These are phyloP conservation scores for Setomelanomma holmii DNA, from an alignment of 2,329 filamentous ascomycete species.

Conservation along the genomic window DNA sequence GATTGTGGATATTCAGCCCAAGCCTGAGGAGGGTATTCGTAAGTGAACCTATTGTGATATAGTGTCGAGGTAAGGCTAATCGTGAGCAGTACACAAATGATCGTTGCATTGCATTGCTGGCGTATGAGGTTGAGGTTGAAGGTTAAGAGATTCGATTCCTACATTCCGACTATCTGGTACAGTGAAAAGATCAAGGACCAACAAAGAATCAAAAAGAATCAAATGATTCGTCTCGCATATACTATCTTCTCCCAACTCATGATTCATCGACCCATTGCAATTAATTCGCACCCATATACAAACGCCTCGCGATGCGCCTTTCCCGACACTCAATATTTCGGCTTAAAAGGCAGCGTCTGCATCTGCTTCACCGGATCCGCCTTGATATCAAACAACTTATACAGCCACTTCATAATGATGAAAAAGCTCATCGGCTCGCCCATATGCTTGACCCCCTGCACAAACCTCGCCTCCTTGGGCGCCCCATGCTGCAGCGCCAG, in stretches of 20 bases:
- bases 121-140: slow-evolving; percentile 7
- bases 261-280: no score
- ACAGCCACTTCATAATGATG: slow-evolving; percentile 58
- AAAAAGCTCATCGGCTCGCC: slow-evolving; percentile 59
- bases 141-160: no score
- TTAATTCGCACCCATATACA: no score
- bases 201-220: no score
- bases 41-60: slow-evolving; percentile 12
- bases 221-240: no score
- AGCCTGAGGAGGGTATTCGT: slow-evolving; percentile 66
- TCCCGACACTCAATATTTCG: slow-evolving; percentile 53
- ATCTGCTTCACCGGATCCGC: slow-evolving; percentile 53
- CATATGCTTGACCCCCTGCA: slow-evolving; percentile 57
- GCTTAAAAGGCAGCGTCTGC: slow-evolving; percentile 56
- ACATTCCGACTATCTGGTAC: no score
- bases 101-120: slow-evolving; percentile 21
- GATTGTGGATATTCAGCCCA: slow-evolving; percentile 65
- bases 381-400: slow-evolving; percentile 55
- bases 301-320: no score
- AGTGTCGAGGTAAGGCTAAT: slow-evolving; percentile 6
- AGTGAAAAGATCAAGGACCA: no score
- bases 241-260: no score
- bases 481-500: slow-evolving; percentile 60
- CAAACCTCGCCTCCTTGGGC: slow-evolving; percentile 61
- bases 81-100: slow-evolving; percentile 27